Base-by-base conservation (phyloP, 805 yeast genomes). In the Nakazawaea anatomiae region DNA sequence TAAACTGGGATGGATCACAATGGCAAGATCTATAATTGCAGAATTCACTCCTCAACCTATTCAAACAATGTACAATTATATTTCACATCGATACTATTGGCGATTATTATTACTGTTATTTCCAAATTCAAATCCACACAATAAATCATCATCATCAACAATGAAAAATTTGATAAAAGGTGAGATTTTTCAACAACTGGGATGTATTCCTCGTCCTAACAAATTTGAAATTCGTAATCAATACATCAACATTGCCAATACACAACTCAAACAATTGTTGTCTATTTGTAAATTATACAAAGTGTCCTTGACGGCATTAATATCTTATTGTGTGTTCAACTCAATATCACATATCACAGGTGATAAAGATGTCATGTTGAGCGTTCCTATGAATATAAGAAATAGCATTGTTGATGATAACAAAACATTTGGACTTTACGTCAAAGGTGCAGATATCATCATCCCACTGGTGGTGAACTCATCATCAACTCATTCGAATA, bases 401-500 rank as follows among this genome's bases (percentile, higher is more conserved):
- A 38, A 46, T 2, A 8, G 2, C 11, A 6, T 50, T 4, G 12
- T 39, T 10, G 30, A 31, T 4, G 11, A 18, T 27, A 44, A 44
- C 25, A 30, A 45, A n/a, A 18, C 36, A n/a, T 44, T 50, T 41
- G 53, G 53, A 30, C 25, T 50, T 2, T 42, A 32, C 36, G 46
- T 46, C 34, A 42, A 29, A 9, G 18, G 11, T 2, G 41, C 25
- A 5, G 14, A 29, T 2, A 8, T 38, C n/a, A n/a, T 50, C 11
- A 11, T n/a, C 5, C n/a, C 46, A 4, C 44, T 18, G 25, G 25
- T 18, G 25, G 25, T 18, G 2, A 18, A 18, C 25, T 18, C 25
- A 3, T 18, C 25, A 3, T 18, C 25, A 18, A 18, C 25, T 18
- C 25, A 18, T 18, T 18, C 25, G 25, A 18, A 3, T 18, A 18